Base-by-base conservation (phyloP, 2,329 filamentous ascomycete genomes). In the Monilinia aucupariae region DNA sequence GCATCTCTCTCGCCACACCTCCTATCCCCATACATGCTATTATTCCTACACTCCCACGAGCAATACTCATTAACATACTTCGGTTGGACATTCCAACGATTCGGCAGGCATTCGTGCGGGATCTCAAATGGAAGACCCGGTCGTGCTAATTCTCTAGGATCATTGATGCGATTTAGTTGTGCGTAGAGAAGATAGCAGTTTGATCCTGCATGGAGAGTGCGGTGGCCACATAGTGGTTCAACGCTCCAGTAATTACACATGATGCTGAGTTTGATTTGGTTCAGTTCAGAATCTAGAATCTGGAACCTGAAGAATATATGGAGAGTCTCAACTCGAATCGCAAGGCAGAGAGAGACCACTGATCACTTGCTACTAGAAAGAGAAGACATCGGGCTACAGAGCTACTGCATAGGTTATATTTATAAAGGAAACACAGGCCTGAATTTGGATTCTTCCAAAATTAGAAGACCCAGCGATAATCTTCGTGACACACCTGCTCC, bases 391-490 rank as follows among this genome's bases (percentile, higher is more conserved):
- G 30, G 54, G 13, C 34, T 58, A 47, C 41, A 32, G 37, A 58
- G n/a, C 41, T 47, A 34, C 41, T 47, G 34, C 41, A 58, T n/a
- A 32, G n/a, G 30, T 13, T 47, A 43, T 49, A 50, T 20, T 50
- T 49, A 50, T 62, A 58, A 25, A 25, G 52, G 59, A 62, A 56
- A 62, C 53, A 62, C 52, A 50, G 53, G 41, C 41, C 32, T 17
- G 20, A 37, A 8, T 37, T 13, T 20, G 12, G n/a, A 25, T 20
- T 55, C 30, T 30, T 20, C 8, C 30, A 22, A 9, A 20, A 32
- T 17, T 8, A 47, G n/a, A 20, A 58, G 20, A 34, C 30, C n/a
- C 13, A 34, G 69, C 64, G 27, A 65, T 61, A 51, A 99, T 25
- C n/a, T 47, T 8, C 34, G 41, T 58, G 34, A 27, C 27, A 62